Conservation (phyloP, 2,329 filamentous ascomycete species). For the Penicillium corylophilum region DNA sequence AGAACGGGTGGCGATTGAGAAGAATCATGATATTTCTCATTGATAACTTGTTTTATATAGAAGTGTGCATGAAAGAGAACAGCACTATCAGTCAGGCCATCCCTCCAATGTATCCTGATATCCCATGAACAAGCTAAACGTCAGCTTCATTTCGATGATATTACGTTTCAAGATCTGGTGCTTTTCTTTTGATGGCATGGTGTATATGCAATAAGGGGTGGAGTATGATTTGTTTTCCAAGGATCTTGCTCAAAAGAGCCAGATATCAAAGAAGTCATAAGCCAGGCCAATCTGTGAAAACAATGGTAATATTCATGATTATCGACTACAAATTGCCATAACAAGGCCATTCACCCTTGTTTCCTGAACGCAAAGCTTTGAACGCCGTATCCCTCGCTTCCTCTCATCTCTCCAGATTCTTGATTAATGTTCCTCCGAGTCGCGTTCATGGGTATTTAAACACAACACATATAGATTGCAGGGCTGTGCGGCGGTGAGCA, state of each 20-base stretch:
- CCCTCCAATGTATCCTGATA: neutral
- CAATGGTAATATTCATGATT: neutral
- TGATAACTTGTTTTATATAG: no score
- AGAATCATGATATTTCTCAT: neutral
- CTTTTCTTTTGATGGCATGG: no score
- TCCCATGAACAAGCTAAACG: neutral
- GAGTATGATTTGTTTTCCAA: no score
- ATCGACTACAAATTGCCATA: neutral
- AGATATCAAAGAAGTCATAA: no score
- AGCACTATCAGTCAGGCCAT: neutral
- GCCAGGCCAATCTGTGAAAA: neutral
- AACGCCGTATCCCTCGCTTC: no score
- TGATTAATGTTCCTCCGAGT: neutral
- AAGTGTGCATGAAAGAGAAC: neutral
- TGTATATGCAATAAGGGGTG: no score
- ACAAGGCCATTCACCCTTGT: neutral
- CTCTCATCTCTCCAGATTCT: neutral
- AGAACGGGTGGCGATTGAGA: constrained; percentile 20
- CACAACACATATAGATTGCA: neutral
- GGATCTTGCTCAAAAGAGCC: no score
- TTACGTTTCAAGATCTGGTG: neutral
- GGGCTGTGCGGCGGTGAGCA: neutral
- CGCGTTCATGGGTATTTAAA: neutral
- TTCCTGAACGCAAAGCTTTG: neutral
- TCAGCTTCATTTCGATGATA: neutral